Percentiles rank a stretch among this genome's conserved stretches.
Evolutionary conservation across 805 yeast species (phyloP).

Genomic region (Sungouiozyma ichnusensis): DNA sequence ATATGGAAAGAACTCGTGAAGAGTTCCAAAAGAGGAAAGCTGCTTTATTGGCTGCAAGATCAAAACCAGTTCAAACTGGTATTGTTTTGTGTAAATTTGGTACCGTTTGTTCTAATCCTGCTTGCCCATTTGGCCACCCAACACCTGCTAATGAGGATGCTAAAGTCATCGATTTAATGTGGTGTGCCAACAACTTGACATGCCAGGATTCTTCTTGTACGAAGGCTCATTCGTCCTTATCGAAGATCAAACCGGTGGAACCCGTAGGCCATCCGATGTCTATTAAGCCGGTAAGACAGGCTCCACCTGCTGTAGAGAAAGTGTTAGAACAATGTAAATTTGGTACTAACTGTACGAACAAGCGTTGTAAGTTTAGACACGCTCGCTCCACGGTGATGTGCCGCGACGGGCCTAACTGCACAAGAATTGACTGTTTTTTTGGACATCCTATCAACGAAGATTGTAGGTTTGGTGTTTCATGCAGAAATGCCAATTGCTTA

Average conservation of each 20-base stretch:
- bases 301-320: slow-evolving; percentile 32
- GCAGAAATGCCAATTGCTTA: slow-evolving; percentile 62
- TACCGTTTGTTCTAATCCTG: slow-evolving; percentile 58
- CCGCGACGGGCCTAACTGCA: slow-evolving; percentile 72
- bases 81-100: slow-evolving; percentile 69
- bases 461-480: slow-evolving; percentile 70
- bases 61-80: slow-evolving; percentile 35
- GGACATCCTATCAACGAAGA: slow-evolving; percentile 71
- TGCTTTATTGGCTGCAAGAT: slow-evolving; percentile 27
- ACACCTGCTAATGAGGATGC: slow-evolving; percentile 75
- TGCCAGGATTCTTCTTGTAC: slow-evolving; percentile 56
- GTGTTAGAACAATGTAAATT: slow-evolving; percentile 76
- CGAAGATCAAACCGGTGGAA: slow-evolving; percentile 32
- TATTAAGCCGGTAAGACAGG: slow-evolving; percentile 6
- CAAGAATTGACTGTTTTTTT: slow-evolving; percentile 71
- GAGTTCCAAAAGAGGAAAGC: slow-evolving; percentile 38
- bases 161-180: slow-evolving; percentile 52
- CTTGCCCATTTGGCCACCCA: slow-evolving; percentile 87
- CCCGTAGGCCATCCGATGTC: slow-evolving; percentile 23
- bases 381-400: slow-evolving; percentile 65
- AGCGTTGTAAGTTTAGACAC: slow-evolving; percentile 74
- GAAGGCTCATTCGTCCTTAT: slow-evolving; percentile 78
- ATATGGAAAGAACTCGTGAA: slow-evolving; percentile 51
- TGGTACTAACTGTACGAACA: slow-evolving; percentile 66
- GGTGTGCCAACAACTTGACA: slow-evolving; percentile 65